Evolutionary conservation across 352 stramenopile species (phyloP).

Genomic region (Phytophthora tentaculata): DNA sequence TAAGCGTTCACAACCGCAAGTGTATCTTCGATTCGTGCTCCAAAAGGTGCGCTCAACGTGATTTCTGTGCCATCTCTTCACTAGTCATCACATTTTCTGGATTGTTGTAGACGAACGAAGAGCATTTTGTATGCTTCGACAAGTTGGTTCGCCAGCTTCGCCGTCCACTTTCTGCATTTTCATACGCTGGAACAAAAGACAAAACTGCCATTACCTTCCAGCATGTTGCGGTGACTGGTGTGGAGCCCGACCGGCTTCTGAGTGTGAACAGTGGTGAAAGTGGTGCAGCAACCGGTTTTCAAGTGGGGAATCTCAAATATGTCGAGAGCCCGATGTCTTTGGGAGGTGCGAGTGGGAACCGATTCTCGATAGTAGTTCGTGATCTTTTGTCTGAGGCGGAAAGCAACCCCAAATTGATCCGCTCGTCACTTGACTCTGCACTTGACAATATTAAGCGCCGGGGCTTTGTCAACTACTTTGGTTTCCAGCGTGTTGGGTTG

Average conservation of each 20-base stretch:
- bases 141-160: slow-evolving; percentile 50
- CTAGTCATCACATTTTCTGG: neutral
- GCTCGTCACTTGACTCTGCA: slow-evolving; percentile 24
- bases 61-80: neutral
- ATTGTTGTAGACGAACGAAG: slow-evolving; percentile 57
- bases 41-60: slow-evolving; percentile 52
- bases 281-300: slow-evolving; percentile 24
- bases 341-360: slow-evolving; percentile 61
- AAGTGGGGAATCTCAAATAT: slow-evolving; percentile 63
- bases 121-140: slow-evolving; percentile 81
- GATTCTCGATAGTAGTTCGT: slow-evolving; percentile 65
- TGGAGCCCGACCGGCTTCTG: slow-evolving; percentile 52
- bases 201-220: slow-evolving; percentile 77
- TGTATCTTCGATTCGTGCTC: slow-evolving; percentile 74
- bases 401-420: slow-evolving; percentile 10
- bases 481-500: slow-evolving; percentile 75
- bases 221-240: slow-evolving; percentile 59
- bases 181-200: slow-evolving; percentile 78
- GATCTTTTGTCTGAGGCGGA: slow-evolving; percentile 33
- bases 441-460: slow-evolving; percentile 39
- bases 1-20: slow-evolving; percentile 60
- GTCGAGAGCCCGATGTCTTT: slow-evolving; percentile 57
- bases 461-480: slow-evolving; percentile 87
- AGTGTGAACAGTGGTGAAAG: slow-evolving; percentile 35
- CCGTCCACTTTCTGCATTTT: slow-evolving; percentile 59